Conservation (phyloP, 805 yeast genomes). For the Metschnikowia gruessii region DNA sequence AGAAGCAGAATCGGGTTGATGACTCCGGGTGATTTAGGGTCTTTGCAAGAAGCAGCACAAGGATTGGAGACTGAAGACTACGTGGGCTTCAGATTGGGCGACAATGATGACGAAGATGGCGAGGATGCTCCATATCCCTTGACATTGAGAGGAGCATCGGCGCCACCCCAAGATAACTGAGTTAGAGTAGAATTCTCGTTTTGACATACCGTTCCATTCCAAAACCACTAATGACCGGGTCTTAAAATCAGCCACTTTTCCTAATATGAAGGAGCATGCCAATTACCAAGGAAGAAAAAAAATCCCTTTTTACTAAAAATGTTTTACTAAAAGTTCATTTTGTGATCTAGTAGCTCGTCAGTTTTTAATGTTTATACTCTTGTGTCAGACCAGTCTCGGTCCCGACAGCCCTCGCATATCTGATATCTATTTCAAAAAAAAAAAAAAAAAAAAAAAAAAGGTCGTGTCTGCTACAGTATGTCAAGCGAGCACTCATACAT, state of each 20-base stretch:
- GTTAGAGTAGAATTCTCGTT: neutral
- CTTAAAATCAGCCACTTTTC: neutral
- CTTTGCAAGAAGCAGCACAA: constrained; percentile 85
- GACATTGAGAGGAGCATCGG: constrained; percentile 49
- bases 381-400: too few species aligned
- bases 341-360: too few species aligned
- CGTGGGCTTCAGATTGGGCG: constrained; percentile 51
- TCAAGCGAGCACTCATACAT: neutral
- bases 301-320: too few species aligned
- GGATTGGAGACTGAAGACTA: constrained; percentile 73
- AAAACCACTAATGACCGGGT: too few species aligned
- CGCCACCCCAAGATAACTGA: constrained; percentile 34
- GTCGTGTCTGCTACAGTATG: constrained; percentile 4
- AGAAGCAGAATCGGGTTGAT: constrained; percentile 68
- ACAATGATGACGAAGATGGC: constrained; percentile 40
- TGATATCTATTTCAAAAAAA: too few species aligned
- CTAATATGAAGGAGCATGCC: too few species aligned
- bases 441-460: too few species aligned
- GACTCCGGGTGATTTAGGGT: constrained; percentile 99
- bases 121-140: constrained; percentile 42
- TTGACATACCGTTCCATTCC: neutral
- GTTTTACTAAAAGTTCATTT: too few species aligned
- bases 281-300: too few species aligned
- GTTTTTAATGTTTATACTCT: too few species aligned
- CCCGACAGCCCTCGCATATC: too few species aligned